Conservation (phyloP, 177 flowering plant genomes). For the Viscum album region DNA sequence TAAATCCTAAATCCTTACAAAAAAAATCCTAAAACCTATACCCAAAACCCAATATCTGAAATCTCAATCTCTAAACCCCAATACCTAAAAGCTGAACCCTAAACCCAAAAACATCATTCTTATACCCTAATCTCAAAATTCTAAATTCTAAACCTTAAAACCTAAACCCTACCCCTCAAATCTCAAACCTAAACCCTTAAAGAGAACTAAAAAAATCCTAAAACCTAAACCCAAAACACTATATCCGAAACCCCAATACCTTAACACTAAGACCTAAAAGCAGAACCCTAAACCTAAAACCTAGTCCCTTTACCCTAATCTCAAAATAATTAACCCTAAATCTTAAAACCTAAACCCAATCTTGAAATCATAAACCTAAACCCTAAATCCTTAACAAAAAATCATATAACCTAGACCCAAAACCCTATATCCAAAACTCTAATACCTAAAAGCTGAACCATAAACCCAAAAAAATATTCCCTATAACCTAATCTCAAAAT, state of each 20-base stretch:
- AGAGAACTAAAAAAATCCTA: not conserved
- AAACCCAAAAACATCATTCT: not conserved
- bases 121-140: not conserved
- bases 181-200: not conserved
- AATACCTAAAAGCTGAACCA: not conserved
- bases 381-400: conserved; percentile 1
- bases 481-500: conserved; percentile 6
- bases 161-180: not conserved
- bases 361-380: not conserved
- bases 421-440: not conserved
- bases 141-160: not conserved
- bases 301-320: not conserved
- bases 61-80: not conserved
- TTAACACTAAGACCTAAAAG: too few species aligned
- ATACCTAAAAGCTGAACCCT: not conserved
- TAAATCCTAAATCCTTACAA: not conserved
- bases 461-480: not conserved
- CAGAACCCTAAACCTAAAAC: too few species aligned
- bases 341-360: conserved; percentile 7
- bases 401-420: not conserved
- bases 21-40: not conserved
- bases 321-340: not conserved
- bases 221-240: not conserved
- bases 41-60: not conserved
- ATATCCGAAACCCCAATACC: not conserved